Base-by-base conservation (phyloP, 495 filamentous ascomycete species). In the Immersiella caudata region DNA sequence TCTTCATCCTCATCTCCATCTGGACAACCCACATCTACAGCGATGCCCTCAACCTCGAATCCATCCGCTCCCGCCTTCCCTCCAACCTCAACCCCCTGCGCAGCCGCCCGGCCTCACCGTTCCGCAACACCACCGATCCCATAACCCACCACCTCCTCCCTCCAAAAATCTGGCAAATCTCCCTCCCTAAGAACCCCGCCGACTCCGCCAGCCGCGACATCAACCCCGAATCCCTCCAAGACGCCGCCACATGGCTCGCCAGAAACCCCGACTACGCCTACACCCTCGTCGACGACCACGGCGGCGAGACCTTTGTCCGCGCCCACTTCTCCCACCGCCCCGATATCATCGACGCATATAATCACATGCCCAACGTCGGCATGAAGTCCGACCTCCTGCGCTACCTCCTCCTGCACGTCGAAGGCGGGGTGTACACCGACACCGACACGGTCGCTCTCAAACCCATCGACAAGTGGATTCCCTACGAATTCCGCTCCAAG, bases 361-460 rank as follows among this genome's bases (percentile, higher is more conserved):
- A 76, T n/a, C 64, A 66, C 9, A 69, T 85, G 33, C 70, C 75
- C 24, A 80, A 84, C 40, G 76, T 80, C 0, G 83, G 84, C 64
- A 69, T 84, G 35, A 82, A 81, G 36, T 80, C 83, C 0, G 85
- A 87, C 67, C 71, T 87, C 20, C 77, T 87, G 21, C 82, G 84
- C 14, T 86, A 87, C 64, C 73, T 86, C 52, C 68, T 86, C 12
- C 68, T 88, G 21, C 77, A 78, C 24, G 76, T 74, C 29, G 78
- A 85, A 63, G 85, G 84, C 7, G 84, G 84, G 6, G 67, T 84
- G 29, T 87, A 81, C 73, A 80, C 79, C 60, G 84, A 87, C 69
- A 78, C 84, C n/a, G 85, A 87, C 72, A 80, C 81, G 22, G 77
- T 79, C 6, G 83, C 79, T 56, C 78, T 83, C 33, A 75, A 74